phyloP scores from a whole-genome alignment of 1,284 basidiomycete species.

The Coniferiporia weirii region DNA sequence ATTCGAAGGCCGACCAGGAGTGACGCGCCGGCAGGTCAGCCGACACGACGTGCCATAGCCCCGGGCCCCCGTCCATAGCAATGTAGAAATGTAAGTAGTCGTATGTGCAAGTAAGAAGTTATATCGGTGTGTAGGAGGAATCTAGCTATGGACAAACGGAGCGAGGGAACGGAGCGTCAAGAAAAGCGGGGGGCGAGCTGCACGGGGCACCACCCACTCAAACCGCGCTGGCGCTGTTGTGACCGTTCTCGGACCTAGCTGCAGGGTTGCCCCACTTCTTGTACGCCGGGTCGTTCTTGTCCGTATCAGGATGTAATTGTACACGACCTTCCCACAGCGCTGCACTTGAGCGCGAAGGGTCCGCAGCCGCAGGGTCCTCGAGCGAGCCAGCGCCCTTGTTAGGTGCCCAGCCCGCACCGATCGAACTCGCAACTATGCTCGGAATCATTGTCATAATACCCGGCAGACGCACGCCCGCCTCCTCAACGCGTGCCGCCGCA shows the following conservation, averaged over 20 bases:
- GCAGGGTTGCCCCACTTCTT: slow-evolving; percentile 32
- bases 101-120: background rate
- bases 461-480: slow-evolving; percentile 41
- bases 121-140: background rate
- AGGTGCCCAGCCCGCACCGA: slow-evolving; percentile 76
- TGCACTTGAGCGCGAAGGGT: slow-evolving; percentile 75
- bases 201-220: background rate
- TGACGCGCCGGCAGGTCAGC: background rate
- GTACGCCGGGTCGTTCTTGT: slow-evolving; percentile 41
- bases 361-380: slow-evolving; percentile 68
- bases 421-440: slow-evolving; percentile 76
- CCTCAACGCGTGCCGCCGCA: slow-evolving; percentile 33
- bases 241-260: too few species aligned
- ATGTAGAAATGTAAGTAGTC: background rate
- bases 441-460: slow-evolving; percentile 86
- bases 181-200: background rate
- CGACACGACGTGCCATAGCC: background rate
- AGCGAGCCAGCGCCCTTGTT: slow-evolving; percentile 46
- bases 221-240: background rate
- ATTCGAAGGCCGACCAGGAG: background rate
- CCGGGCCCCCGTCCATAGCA: background rate
- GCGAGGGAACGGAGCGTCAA: background rate
- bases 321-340: slow-evolving; percentile 79
- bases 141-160: background rate
- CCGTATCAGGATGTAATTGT: slow-evolving; percentile 83